Conservation (phyloP, 495 filamentous ascomycete genomes). For the Hypomontagnella monticulosa region DNA sequence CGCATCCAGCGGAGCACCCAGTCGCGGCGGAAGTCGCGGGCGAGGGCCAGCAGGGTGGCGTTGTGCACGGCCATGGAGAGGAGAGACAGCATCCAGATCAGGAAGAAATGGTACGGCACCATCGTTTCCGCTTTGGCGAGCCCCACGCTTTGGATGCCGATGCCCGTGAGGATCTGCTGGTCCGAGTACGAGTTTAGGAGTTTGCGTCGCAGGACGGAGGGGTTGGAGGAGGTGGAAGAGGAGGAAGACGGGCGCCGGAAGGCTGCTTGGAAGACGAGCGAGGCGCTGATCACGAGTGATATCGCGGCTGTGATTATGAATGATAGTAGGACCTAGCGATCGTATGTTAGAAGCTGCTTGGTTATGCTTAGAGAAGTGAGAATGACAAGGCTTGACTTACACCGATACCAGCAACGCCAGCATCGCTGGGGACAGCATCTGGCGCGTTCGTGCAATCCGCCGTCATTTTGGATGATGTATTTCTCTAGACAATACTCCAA, state of each 20-base stretch:
- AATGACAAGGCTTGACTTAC: constrained; percentile 49
- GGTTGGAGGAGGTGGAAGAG: constrained; percentile 46
- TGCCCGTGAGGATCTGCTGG: constrained; percentile 69
- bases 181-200: constrained; percentile 66
- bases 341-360: constrained; percentile 5
- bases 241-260: constrained; percentile 29
- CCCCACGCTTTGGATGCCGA: constrained; percentile 64
- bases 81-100: constrained; percentile 68
- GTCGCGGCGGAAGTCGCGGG: constrained; percentile 68
- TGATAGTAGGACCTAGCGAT: constrained; percentile 62
- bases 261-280: constrained; percentile 59
- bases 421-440: constrained; percentile 55
- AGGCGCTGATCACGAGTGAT: constrained; percentile 54
- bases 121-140: constrained; percentile 60
- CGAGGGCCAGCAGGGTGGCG: constrained; percentile 63
- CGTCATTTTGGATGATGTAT: constrained; percentile 24
- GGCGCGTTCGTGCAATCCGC: constrained; percentile 60
- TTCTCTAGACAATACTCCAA: not conserved
- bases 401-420: constrained; percentile 66
- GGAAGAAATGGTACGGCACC: constrained; percentile 69
- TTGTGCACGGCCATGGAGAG: constrained; percentile 68
- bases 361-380: not conserved
- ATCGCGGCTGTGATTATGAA: constrained; percentile 65
- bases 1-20: constrained; percentile 69
- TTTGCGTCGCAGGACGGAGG: constrained; percentile 60